Conservation (phyloP, 345 rosid species). For the Citrus inodora region DNA sequence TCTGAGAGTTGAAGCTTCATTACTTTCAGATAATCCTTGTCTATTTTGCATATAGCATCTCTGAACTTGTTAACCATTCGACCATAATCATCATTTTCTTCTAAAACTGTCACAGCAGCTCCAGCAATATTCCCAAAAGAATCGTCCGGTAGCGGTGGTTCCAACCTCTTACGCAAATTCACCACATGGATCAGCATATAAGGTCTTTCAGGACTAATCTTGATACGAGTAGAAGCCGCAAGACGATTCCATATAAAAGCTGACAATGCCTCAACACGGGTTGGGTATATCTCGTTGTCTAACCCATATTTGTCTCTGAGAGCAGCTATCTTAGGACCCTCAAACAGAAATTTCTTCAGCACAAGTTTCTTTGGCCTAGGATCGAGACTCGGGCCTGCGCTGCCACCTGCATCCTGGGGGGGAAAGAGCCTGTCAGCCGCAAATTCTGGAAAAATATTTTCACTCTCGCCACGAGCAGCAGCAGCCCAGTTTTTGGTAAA, state of each 20-base stretch:
- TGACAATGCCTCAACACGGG: slow-evolving; percentile 42
- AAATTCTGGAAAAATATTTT: slow-evolving; percentile 20
- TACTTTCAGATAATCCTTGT: slow-evolving; percentile 21
- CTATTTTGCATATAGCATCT: slow-evolving; percentile 24
- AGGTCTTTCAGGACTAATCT: slow-evolving; percentile 2
- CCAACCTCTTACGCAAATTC: slow-evolving; percentile 34
- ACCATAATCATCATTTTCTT: not conserved
- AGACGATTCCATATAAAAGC: slow-evolving; percentile 43
- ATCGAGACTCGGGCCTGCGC: not conserved
- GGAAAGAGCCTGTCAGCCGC: slow-evolving; percentile 37
- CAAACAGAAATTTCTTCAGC: slow-evolving; percentile 38
- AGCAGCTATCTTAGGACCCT: slow-evolving; percentile 18
- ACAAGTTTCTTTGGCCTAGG: slow-evolving; percentile 26
- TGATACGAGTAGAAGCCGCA: slow-evolving; percentile 20
- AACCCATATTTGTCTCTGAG: slow-evolving; percentile 26
- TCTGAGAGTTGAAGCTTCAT: slow-evolving; percentile 14
- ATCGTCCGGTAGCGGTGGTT: slow-evolving; percentile 24
- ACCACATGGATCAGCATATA: slow-evolving; percentile 27
- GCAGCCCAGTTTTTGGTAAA: slow-evolving; percentile 7
- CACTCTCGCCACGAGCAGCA: slow-evolving; percentile 3
- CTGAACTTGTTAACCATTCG: slow-evolving; percentile 23
- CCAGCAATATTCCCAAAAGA: slow-evolving; percentile 35
- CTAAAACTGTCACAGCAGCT: not conserved
- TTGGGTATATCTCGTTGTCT: slow-evolving; percentile 5
- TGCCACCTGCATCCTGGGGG: slow-evolving; percentile 20